These are phyloP conservation scores for Coffea eugenioides DNA, from an alignment of 257 asterid genomes.

Conservation along the genomic window DNA sequence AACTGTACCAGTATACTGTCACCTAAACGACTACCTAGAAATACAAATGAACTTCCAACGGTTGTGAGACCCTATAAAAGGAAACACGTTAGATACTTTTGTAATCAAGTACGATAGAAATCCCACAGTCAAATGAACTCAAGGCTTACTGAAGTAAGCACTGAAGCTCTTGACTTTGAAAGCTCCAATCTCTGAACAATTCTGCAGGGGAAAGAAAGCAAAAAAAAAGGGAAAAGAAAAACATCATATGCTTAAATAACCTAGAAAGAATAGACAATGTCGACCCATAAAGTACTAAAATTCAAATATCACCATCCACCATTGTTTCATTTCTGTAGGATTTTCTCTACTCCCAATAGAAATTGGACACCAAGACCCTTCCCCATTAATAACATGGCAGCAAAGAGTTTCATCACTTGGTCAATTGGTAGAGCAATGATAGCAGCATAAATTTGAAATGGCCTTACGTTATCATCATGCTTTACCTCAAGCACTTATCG, in stretches of 20 bases:
- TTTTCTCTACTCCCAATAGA: constrained; percentile 2
- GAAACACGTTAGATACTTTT: constrained; percentile 3
- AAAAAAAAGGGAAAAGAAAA: not conserved
- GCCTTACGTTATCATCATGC: not conserved
- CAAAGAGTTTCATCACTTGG: too few relatives aligned
- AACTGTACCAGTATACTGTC: constrained; percentile 96
- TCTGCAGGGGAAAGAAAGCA: constrained; percentile 42
- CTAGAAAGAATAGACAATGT: not conserved
- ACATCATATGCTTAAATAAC: constrained; percentile 7
- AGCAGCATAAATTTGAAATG: not conserved
- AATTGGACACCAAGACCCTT: not conserved
- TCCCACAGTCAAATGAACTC: constrained; percentile 13
- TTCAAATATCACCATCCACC: not conserved
- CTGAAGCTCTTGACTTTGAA: constrained; percentile 96
- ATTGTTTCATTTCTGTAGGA: not conserved
- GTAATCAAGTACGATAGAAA: constrained; percentile 1
- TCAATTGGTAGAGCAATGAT: too few relatives aligned
- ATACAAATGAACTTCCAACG: constrained; percentile 80
- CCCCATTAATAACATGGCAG: not conserved
- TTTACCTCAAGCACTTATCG: not conserved
- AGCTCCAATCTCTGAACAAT: constrained; percentile 91
- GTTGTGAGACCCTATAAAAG: constrained; percentile 70
- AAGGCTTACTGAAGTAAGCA: constrained; percentile 82
- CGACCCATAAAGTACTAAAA: not conserved
- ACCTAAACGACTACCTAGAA: constrained; percentile 96